Evolutionary conservation across 148 eudicot genomes (phyloP).

Genomic region (Vaccinium darrowii): DNA sequence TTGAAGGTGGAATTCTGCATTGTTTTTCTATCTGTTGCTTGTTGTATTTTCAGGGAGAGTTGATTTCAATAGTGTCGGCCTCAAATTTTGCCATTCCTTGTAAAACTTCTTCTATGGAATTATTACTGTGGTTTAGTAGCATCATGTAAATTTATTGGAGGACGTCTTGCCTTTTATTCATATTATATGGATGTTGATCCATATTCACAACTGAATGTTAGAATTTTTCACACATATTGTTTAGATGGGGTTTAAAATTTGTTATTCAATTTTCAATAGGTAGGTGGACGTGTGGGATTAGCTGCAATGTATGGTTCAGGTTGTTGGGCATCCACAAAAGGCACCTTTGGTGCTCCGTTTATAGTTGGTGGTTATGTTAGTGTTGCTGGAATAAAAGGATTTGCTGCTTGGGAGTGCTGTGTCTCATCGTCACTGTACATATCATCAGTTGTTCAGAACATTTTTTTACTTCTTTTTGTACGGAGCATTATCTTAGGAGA

Average conservation of each 20-base stretch:
- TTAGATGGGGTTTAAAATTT: constrained; percentile 5
- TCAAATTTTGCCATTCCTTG: not conserved
- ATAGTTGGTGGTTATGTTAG: constrained; percentile 79
- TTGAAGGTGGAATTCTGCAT: constrained; percentile 56
- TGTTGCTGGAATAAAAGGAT: constrained; percentile 93
- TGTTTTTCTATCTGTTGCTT: not conserved
- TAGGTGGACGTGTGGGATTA: constrained; percentile 92
- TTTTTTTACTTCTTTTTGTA: too few relatives aligned
- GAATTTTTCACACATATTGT: not conserved
- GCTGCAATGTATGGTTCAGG: constrained; percentile 93
- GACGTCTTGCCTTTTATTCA: not conserved
- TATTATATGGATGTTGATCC: not conserved
- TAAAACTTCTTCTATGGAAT: not conserved
- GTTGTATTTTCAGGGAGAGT: not conserved
- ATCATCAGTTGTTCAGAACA: not conserved
- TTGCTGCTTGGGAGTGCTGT: constrained; percentile 92
- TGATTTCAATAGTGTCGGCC: not conserved
- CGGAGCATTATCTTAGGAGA: not conserved
- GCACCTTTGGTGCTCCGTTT: constrained; percentile 61
- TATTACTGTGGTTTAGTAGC: not conserved
- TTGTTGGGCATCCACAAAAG: constrained; percentile 92
- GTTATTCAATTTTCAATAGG: constrained; percentile 41
- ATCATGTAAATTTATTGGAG: not conserved
- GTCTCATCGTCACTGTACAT: constrained; percentile 71
- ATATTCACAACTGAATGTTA: not conserved